Base-by-base conservation (phyloP, 1,284 basidiomycete species). In the Mycena citricolor region DNA sequence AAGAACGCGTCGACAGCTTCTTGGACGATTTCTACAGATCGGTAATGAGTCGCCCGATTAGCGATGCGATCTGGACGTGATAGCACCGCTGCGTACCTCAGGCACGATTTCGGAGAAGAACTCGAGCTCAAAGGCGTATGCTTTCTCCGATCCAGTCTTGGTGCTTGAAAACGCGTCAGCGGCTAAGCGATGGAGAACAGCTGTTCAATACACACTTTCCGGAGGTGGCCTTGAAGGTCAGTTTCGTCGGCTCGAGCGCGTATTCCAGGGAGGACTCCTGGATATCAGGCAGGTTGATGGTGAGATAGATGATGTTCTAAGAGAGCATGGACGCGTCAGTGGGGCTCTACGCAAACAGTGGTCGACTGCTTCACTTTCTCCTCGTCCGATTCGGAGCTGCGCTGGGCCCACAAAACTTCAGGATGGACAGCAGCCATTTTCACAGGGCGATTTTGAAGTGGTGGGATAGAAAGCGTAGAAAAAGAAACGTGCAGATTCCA, bases 391-490 rank as follows among this genome's bases (percentile, higher is more conserved):
- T 68, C 74, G 21, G 82, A 88, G 69, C 84, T 90, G 56, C 93
- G 81, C 67, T 97, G 91, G 38, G 93, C 92, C 90, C 92, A 97
- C 4, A 90, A 74, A 42, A 94, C 73, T 69, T 95, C 90, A 32
- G 93, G 91, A 67, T 93, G 89, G 51, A 65, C 60, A 8, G 73
- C 58, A 67, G 80, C 73, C 68, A 72, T 68, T n/a, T n/a, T n/a
- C n/a, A n/a, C n/a, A n/a, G n/a, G n/a, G n/a, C n/a, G n/a, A n/a
- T n/a, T n/a, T n/a, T n/a, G 44, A 54, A 58, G 56, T 55, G 47
- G 55, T 51, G 45, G 54, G 53, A 44, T 39, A 28, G 51, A 39
- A 44, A 51, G 32, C 51, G 34, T 45, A 41, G 49, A 55, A 38
- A 48, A 44, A 51, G 54, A 42, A 42, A 32, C 28, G 29, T 2